phyloP scores from a whole-genome alignment of 2,329 filamentous ascomycete species.

The Fusarium buxicola region DNA sequence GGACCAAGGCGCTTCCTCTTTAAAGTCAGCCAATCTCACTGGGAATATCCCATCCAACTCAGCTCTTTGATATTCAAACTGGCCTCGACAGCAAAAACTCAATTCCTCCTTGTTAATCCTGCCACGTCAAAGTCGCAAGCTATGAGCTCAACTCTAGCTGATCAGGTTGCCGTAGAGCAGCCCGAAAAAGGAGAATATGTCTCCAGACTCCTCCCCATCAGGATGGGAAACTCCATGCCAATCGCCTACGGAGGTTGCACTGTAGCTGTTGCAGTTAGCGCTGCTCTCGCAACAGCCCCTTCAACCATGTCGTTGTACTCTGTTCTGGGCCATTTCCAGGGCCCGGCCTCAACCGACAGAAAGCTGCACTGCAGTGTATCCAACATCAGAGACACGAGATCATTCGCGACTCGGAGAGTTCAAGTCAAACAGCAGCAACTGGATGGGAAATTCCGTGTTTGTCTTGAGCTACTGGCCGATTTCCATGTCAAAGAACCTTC shows the following conservation, averaged over 20 bases:
- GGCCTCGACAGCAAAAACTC: too few species aligned
- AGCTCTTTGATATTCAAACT: too few species aligned
- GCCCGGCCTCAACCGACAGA: constrained; percentile 56
- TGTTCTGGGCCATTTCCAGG: constrained; percentile 58
- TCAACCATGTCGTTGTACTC: constrained; percentile 57
- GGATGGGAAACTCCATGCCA: constrained; percentile 49
- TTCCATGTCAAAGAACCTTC: constrained; percentile 58
- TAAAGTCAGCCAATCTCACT: neutral
- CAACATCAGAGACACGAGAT: constrained; percentile 56
- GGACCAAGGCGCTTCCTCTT: too few species aligned
- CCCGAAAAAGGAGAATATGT: constrained; percentile 38
- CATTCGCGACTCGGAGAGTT: constrained; percentile 61
- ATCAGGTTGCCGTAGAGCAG: constrained; percentile 41
- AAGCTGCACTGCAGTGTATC: constrained; percentile 53
- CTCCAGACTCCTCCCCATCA: constrained; percentile 44
- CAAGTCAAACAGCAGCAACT: constrained; percentile 56
- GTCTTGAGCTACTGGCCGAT: constrained; percentile 58
- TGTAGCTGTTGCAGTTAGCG: constrained; percentile 54
- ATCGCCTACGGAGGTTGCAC: constrained; percentile 61
- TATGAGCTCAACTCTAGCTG: constrained; percentile 32
- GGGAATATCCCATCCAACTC: too few species aligned
- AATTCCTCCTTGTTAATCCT: neutral
- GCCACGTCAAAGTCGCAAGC: neutral
- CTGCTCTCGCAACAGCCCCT: constrained; percentile 55
- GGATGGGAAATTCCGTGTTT: constrained; percentile 52